These are phyloP conservation scores for Collybia sordida DNA, from an alignment of 768 basidiomycete species.

Conservation along the genomic window DNA sequence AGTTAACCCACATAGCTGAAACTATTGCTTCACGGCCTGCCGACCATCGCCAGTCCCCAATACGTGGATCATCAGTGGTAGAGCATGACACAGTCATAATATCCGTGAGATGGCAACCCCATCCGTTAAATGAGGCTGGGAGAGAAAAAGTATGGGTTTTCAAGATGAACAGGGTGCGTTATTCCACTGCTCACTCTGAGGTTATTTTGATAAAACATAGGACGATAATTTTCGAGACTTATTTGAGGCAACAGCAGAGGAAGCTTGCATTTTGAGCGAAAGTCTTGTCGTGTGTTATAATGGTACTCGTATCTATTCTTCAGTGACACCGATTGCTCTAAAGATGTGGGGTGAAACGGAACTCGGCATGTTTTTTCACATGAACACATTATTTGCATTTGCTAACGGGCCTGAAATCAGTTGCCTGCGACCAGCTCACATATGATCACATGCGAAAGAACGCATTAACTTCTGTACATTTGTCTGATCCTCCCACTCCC, in stretches of 20 bases:
- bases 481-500: constrained; percentile 4
- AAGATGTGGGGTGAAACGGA: constrained; percentile 69
- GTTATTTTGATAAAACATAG: constrained; percentile 31
- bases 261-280: constrained; percentile 47
- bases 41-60: constrained; percentile 17
- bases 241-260: constrained; percentile 67
- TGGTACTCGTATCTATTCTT: constrained; percentile 65
- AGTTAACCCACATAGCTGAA: constrained; percentile 58
- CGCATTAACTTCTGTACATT: constrained; percentile 13
- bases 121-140: constrained; percentile 50
- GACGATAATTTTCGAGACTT: constrained; percentile 62
- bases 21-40: constrained; percentile 22
- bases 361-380: constrained; percentile 43
- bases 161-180: constrained; percentile 57
- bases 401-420: constrained; percentile 32
- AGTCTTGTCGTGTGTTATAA: constrained; percentile 62
- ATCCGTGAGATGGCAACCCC: constrained; percentile 63
- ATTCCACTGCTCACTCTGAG: not conserved
- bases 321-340: constrained; percentile 64
- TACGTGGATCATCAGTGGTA: constrained; percentile 27
- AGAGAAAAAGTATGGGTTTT: constrained; percentile 46
- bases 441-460: constrained; percentile 58
- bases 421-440: constrained; percentile 63
- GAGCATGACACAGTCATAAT: constrained; percentile 43
- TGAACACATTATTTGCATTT: not conserved